Conservation (phyloP, 106 monocot species). For the Dendrobium nobile region DNA sequence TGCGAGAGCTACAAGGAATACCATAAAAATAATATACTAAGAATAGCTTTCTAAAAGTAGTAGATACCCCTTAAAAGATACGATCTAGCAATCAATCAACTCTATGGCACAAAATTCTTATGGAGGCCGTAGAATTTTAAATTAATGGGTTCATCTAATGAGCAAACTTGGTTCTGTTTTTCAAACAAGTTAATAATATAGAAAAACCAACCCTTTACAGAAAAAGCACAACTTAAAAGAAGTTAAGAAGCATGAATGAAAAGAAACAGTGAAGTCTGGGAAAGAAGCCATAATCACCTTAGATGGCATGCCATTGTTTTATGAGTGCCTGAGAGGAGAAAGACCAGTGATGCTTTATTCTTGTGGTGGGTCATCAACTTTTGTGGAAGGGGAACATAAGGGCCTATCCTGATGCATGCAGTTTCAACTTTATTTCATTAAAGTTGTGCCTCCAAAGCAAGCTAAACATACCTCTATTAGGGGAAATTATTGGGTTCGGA, state of each 20-base stretch:
- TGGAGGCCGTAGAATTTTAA: no score
- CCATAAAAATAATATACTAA: not conserved
- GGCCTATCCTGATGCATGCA: constrained; percentile 5
- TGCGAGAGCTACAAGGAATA: not conserved
- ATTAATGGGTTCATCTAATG: no score
- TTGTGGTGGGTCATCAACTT: not conserved
- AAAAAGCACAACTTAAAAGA: no score
- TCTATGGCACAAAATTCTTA: not conserved
- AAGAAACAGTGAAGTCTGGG: not conserved
- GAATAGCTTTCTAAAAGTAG: not conserved
- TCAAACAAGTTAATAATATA: not conserved
- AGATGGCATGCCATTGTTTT: constrained; percentile 2
- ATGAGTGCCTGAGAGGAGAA: not conserved
- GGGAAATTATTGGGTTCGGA: no score
- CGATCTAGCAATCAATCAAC: not conserved
- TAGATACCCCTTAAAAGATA: not conserved
- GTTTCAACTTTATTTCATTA: not conserved
- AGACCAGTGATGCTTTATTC: not conserved
- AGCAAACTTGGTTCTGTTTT: not conserved
- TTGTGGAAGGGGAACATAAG: constrained; percentile 6
- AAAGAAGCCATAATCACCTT: constrained; percentile 3
- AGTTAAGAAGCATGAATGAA: not conserved
- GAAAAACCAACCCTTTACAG: not conserved
- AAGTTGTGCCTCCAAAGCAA: constrained; percentile 5
- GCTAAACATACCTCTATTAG: not conserved